These are phyloP conservation scores for Pythium phragmiticola DNA, from an alignment of 352 stramenopile species.

Conservation along the genomic window DNA sequence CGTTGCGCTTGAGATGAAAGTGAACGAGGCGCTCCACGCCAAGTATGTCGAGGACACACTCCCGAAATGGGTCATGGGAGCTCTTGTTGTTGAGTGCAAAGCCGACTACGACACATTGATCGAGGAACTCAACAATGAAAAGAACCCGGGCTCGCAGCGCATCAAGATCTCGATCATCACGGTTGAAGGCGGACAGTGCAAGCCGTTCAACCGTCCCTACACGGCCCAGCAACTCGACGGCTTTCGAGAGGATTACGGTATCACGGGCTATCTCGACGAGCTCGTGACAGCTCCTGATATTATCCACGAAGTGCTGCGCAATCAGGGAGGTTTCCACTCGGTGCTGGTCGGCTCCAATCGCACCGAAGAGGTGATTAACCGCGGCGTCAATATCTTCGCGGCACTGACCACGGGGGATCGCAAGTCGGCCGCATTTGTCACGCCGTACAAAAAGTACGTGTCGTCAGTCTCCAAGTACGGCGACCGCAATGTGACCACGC, in stretches of 20 bases:
- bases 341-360: constrained; percentile 70
- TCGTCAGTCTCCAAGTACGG: constrained; percentile 87
- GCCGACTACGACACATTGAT: constrained; percentile 84
- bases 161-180: constrained; percentile 72
- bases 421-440: constrained; percentile 70
- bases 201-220: constrained; percentile 56
- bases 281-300: constrained; percentile 79
- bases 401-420: constrained; percentile 50
- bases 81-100: constrained; percentile 74
- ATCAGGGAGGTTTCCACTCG: constrained; percentile 70
- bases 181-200: constrained; percentile 60
- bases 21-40: constrained; percentile 73
- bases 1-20: constrained; percentile 80
- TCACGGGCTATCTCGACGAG: constrained; percentile 80
- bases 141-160: constrained; percentile 25
- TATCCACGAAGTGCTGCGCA: constrained; percentile 75
- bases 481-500: constrained; percentile 80
- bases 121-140: constrained; percentile 52
- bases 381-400: constrained; percentile 60
- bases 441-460: constrained; percentile 86
- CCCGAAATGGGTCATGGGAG: constrained; percentile 73
- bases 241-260: constrained; percentile 55
- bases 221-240: constrained; percentile 48
- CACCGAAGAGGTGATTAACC: constrained; percentile 81
- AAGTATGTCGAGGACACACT: constrained; percentile 87